A percentile compares a stretch with the other conserved stretches of the same genome.
Evolutionary conservation across 2,329 filamentous ascomycete genomes (phyloP).

Genomic region (Phaeophleospora eucalypticola): DNA sequence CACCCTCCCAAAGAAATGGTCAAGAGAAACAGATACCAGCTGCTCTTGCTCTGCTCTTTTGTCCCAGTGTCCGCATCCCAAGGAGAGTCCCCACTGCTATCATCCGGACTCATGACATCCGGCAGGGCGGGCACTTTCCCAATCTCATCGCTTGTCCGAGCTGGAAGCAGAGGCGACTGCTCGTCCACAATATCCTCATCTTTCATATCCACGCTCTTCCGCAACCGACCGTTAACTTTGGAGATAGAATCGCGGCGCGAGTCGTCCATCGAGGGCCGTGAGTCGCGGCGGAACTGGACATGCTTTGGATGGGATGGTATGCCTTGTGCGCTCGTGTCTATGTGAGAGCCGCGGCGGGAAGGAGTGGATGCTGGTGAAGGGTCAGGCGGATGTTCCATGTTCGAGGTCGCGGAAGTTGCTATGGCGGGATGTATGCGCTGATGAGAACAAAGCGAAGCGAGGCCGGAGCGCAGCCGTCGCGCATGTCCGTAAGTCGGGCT

Average conservation of each 20-base stretch:
- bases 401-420: background rate
- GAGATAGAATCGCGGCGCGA: conserved; percentile 5
- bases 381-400: conserved; percentile 14
- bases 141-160: conserved; percentile 20
- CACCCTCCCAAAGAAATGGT: conserved; percentile 78
- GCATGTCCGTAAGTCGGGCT: conserved; percentile 4
- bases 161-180: conserved; percentile 29
- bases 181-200: conserved; percentile 16
- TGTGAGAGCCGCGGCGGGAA: conserved; percentile 12
- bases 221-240: conserved; percentile 1
- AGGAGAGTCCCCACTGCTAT: conserved; percentile 47
- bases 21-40: conserved; percentile 79
- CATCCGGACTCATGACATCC: conserved; percentile 24
- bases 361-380: conserved; percentile 9
- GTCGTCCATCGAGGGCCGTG: conserved; percentile 12
- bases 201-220: background rate
- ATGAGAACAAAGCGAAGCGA: conserved; percentile 5
- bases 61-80: conserved; percentile 39
- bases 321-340: conserved; percentile 3
- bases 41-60: conserved; percentile 59
- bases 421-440: conserved; percentile 6
- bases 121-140: conserved; percentile 14
- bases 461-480: background rate
- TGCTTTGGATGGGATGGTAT: conserved; percentile 16
- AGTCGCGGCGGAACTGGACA: conserved; percentile 18